Evolutionary conservation across 164 flowering plant genomes (phyloP).

Genomic region (Saururus chinensis): DNA sequence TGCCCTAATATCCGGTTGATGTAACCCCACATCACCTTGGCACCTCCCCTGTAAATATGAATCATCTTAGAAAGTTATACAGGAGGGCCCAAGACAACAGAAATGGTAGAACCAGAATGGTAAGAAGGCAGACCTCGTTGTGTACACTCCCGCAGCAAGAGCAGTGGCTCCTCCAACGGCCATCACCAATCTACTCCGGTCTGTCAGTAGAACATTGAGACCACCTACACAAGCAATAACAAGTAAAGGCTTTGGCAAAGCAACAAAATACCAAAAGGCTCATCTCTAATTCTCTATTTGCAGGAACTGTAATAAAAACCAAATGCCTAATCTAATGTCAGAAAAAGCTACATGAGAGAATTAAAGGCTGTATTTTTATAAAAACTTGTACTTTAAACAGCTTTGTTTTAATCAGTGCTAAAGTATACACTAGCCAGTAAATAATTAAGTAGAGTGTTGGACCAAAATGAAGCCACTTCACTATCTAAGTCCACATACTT

Average conservation of each 20-base stretch:
- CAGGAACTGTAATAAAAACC: background rate
- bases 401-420: no score
- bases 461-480: no score
- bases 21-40: conserved; percentile 92
- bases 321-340: no score
- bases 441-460: no score
- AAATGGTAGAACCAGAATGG: background rate
- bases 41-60: conserved; percentile 70
- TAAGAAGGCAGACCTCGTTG: conserved; percentile 56
- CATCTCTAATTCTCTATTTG: background rate
- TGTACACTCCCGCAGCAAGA: conserved; percentile 92
- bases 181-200: conserved; percentile 67
- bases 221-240: conserved; percentile 46
- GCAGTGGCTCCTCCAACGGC: conserved; percentile 97
- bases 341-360: no score
- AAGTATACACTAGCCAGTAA: no score
- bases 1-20: conserved; percentile 88
- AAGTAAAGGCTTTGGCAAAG: background rate
- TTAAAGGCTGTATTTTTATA: no score
- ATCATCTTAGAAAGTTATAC: background rate
- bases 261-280: background rate
- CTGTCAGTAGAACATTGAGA: conserved; percentile 58
- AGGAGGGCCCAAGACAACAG: background rate
- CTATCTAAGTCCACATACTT: no score
- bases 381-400: no score